Conservation (phyloP, 331 rosid species). For the Cydonia oblonga region DNA sequence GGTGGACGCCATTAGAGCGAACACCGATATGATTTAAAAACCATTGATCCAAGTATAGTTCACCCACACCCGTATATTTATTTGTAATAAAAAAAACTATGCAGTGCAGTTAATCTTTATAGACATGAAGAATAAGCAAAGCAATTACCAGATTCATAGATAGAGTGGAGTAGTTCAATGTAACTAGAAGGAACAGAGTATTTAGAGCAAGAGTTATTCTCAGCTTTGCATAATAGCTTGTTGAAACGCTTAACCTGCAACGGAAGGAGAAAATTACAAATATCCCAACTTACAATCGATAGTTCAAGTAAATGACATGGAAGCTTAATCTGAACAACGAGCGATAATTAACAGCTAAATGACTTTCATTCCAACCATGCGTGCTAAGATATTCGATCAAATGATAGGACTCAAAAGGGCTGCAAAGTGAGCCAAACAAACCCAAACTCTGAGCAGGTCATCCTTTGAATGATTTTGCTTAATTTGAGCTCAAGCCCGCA, state of each 20-base stretch:
- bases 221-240: conserved; percentile 70
- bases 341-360: background rate
- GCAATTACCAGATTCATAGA: conserved; percentile 58
- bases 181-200: conserved; percentile 42
- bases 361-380: background rate
- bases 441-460: background rate
- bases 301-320: background rate
- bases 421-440: background rate
- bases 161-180: conserved; percentile 43
- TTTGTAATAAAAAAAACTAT: too few relatives aligned
- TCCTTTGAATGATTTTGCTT: background rate
- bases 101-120: background rate
- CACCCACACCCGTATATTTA: too few relatives aligned
- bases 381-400: background rate
- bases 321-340: background rate
- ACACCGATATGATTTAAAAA: background rate
- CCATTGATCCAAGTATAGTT: too few relatives aligned
- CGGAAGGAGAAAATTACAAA: background rate
- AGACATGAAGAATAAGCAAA: background rate
- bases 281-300: background rate
- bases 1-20: background rate
- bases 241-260: conserved; percentile 68
- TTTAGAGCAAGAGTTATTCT: conserved; percentile 40
- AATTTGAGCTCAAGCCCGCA: background rate
- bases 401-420: background rate